phyloP scores from a whole-genome alignment of 768 basidiomycete species.

The Pulveroboletus sp. region DNA sequence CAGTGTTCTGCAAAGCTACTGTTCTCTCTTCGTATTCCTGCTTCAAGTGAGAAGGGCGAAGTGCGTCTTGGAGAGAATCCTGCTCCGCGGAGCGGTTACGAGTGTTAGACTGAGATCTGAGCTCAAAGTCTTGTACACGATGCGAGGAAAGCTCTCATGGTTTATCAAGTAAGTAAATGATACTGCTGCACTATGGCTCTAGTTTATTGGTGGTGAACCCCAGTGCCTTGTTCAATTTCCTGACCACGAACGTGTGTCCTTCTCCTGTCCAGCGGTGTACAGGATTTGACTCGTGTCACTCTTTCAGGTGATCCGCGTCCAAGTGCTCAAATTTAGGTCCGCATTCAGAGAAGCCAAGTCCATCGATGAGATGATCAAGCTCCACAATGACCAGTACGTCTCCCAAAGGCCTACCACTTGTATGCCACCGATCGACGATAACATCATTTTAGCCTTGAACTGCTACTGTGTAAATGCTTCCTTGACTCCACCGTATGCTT shows the following conservation, averaged over 20 bases:
- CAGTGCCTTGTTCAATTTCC: conserved; percentile 63
- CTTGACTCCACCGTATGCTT: conserved; percentile 53
- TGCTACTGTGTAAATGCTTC: conserved; percentile 57
- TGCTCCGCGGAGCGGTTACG: conserved; percentile 50
- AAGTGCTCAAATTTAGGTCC: conserved; percentile 56
- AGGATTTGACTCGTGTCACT: neutral
- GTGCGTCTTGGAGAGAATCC: conserved; percentile 60
- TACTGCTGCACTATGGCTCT: neutral
- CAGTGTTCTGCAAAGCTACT: conserved; percentile 50
- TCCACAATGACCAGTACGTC: conserved; percentile 68
- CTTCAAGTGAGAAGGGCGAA: conserved; percentile 74
- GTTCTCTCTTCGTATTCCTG: conserved; percentile 64
- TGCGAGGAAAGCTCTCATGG: conserved; percentile 77
- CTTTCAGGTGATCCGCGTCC: conserved; percentile 61
- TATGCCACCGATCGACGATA: neutral
- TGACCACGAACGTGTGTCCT: conserved; percentile 62
- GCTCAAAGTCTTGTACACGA: conserved; percentile 68
- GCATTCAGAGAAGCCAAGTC: conserved; percentile 50
- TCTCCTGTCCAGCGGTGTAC: neutral
- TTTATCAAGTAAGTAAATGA: conserved; percentile 66
- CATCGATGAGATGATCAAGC: conserved; percentile 68
- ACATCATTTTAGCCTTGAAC: conserved; percentile 45
- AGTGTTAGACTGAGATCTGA: conserved; percentile 37
- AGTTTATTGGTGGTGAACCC: conserved; percentile 1
- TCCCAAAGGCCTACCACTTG: neutral